Conservation (phyloP, 225 moss, liverwort and hornwort species). For the Climacium dendroides region DNA sequence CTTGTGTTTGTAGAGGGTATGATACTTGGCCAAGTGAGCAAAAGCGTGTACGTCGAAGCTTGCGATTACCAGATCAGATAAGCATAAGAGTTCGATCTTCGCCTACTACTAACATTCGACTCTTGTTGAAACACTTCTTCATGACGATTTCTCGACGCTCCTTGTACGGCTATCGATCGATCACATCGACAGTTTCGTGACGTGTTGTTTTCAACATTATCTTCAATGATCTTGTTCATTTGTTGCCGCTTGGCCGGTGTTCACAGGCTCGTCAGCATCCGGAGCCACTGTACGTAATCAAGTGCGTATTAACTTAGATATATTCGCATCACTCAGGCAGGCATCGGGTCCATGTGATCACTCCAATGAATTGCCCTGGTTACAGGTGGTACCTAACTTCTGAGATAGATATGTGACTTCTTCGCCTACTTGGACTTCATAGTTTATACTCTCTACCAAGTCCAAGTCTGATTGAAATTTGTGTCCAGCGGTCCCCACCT, state of each 20-base stretch:
- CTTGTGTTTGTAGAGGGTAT: not conserved
- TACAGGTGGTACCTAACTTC: not conserved
- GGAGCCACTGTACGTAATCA: not conserved
- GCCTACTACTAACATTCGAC: not conserved
- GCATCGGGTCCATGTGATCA: not conserved
- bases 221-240: not conserved
- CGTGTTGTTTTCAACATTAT: not conserved
- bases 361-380: not conserved
- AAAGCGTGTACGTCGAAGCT: not conserved
- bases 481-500: not conserved
- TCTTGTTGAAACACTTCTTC: not conserved
- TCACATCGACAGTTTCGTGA: too few relatives aligned
- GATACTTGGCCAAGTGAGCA: not conserved
- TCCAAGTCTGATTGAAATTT: not conserved
- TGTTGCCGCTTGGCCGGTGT: not conserved
- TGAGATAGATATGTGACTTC: not conserved
- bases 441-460: not conserved
- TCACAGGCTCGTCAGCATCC: conserved; percentile 20
- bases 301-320: not conserved
- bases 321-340: not conserved
- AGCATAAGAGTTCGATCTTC: not conserved
- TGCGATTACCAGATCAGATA: not conserved
- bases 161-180: not conserved
- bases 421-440: not conserved
- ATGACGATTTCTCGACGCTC: not conserved